Base-by-base conservation (phyloP, 176 grass and related monocot genomes). In the Oryza officinalis region DNA sequence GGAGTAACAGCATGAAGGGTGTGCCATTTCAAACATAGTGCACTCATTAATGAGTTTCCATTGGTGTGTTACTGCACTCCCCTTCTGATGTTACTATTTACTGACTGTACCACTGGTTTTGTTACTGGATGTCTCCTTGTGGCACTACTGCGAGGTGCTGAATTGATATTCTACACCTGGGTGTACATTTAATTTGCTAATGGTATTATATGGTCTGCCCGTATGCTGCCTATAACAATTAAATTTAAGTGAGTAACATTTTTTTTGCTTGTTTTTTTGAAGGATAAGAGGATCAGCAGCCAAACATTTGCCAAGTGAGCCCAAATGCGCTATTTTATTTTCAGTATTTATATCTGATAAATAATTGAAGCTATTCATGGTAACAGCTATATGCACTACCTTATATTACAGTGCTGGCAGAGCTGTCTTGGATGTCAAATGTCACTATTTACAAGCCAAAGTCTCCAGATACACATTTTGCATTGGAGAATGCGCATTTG, bases 401-500 rank as follows among this genome's bases (percentile, higher is more conserved):
- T 74, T 83, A 26, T 83, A 72, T 81, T 90, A 38, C 69, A 97
- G 90, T 80, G 40, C 83, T 78, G 83, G 80, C 23, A 50, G 77
- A 86, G 70, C 84, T 63, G 74, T 90, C 65, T 79, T 91, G 74
- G 86, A 93, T 88, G 86, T 91, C 46, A 94, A 98, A 89, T 91
- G 71, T 72, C 95, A 98, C 78, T 98, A 93, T 86, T 72, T 86
- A 79, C 81, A 98, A 86, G 92, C 95, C 31, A 93, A 61, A 69
- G 41, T 91, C 80, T 89, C 54, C 6, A 89, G 88, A 43, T 91
- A 50, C 78, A 82, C 80, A 86, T 89, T 98, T n/a, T 69, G 85
- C 75, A 71, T 98, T 74, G 95, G 90, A 33, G 95, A 98, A 88
- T 98, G 92, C 70, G 91, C 91, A 87, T 93, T 91, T 93, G 70